phyloP scores from a whole-genome alignment of 2,329 filamentous ascomycete species.

The Colletotrichum godetiae region DNA sequence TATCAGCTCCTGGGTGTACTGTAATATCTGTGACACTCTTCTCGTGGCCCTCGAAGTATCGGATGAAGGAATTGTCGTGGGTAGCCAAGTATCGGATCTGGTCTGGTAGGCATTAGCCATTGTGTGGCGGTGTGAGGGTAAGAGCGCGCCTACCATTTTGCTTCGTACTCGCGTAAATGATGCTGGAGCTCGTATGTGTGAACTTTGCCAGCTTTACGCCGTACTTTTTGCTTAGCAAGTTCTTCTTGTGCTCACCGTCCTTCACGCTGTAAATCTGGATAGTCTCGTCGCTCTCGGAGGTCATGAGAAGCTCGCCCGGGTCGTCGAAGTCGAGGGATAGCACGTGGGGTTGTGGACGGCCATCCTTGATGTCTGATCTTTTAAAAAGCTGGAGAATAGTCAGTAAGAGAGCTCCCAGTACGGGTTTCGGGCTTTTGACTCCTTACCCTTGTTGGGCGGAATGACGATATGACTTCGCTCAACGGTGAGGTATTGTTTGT shows the following conservation, averaged over 20 bases:
- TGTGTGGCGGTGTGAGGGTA: not conserved
- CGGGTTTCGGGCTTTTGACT: not conserved
- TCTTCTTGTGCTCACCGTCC: conserved; percentile 90
- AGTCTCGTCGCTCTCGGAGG: conserved; percentile 92
- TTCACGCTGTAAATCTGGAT: conserved; percentile 96
- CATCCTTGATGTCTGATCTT: conserved; percentile 66
- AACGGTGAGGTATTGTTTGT: conserved; percentile 71
- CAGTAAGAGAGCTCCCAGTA: conserved; percentile 4
- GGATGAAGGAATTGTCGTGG: conserved; percentile 95
- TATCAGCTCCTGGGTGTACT: conserved; percentile 87
- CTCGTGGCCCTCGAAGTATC: conserved; percentile 94
- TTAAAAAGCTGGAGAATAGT: conserved; percentile 63
- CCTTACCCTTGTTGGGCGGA: conserved; percentile 81
- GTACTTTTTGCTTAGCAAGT: conserved; percentile 94
- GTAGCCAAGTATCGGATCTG: conserved; percentile 84
- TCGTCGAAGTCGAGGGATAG: conserved; percentile 97
- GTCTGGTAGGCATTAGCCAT: conserved; percentile 24
- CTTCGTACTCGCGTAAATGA: conserved; percentile 96
- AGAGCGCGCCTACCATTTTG: conserved; percentile 74
- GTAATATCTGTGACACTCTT: conserved; percentile 84
- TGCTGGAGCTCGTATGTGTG: conserved; percentile 89
- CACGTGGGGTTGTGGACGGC: conserved; percentile 69
- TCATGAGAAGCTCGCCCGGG: conserved; percentile 90
- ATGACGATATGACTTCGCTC: conserved; percentile 80
- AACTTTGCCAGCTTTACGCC: conserved; percentile 94